Conservation (phyloP, 2,329 filamentous ascomycete species). For the Blastomyces silverae region DNA sequence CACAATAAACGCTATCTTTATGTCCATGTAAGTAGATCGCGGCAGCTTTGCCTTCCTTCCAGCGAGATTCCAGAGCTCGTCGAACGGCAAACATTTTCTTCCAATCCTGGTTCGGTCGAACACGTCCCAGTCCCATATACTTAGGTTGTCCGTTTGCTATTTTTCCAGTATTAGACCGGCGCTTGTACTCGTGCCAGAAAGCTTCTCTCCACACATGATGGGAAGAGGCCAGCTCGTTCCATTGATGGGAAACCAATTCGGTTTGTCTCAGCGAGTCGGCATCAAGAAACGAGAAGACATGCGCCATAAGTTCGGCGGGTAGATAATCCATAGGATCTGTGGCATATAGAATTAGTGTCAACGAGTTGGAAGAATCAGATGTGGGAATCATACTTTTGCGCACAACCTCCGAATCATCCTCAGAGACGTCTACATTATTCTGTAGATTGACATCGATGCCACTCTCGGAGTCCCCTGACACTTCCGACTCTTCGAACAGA, state of each 20-base stretch:
- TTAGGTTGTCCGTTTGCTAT: constrained; percentile 16
- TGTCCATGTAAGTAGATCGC: constrained; percentile 90
- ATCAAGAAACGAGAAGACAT: constrained; percentile 56
- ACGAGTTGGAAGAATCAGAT: constrained; percentile 14
- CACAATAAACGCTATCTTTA: constrained; percentile 91
- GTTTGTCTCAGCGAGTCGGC: constrained; percentile 49
- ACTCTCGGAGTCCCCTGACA: constrained; percentile 43
- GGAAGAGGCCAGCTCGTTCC: constrained; percentile 51
- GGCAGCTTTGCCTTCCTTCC: constrained; percentile 70
- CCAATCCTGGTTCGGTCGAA: constrained; percentile 65
- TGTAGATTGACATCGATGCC: constrained; percentile 44
- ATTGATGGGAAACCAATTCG: constrained; percentile 52
- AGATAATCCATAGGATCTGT: constrained; percentile 50
- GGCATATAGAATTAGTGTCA: constrained; percentile 11
- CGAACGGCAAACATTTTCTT: constrained; percentile 75
- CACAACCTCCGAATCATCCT: constrained; percentile 33
- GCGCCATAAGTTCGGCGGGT: constrained; percentile 53
- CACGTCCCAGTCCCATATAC: constrained; percentile 48
- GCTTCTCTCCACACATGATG: constrained; percentile 56
- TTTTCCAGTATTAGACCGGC: constrained; percentile 34
- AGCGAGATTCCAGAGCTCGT: constrained; percentile 66
- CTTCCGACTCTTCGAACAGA: constrained; percentile 25
- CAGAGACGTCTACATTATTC: constrained; percentile 33
- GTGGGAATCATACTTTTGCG: constrained; percentile 31
- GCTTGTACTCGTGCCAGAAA: constrained; percentile 52